phyloP scores from a whole-genome alignment of 208 protist genomes.

The Leptomonas seymouri region DNA sequence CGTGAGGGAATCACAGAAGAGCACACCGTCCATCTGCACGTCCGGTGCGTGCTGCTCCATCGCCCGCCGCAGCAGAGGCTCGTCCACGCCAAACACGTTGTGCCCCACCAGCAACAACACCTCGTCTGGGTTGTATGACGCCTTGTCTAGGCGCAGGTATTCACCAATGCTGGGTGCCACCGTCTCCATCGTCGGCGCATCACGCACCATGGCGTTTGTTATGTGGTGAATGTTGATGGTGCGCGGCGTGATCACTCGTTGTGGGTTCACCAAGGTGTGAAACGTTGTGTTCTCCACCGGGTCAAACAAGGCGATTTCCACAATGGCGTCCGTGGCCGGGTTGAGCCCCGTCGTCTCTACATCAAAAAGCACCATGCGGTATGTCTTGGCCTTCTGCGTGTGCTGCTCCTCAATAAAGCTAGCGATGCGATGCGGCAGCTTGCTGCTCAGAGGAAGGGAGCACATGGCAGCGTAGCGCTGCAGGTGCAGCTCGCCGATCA shows the following conservation, averaged over 20 bases:
- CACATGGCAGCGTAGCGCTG: conserved; percentile 75
- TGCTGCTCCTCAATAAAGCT: conserved; percentile 40
- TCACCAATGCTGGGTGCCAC: conserved; percentile 57
- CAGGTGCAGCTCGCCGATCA: conserved; percentile 67
- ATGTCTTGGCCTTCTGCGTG: conserved; percentile 25
- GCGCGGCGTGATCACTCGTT: conserved; percentile 57
- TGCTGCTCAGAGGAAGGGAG: conserved; percentile 26
- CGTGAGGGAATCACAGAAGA: conserved; percentile 84
- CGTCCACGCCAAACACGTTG: conserved; percentile 85
- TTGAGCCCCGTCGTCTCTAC: conserved; percentile 90
- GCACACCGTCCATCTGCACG: conserved; percentile 52
- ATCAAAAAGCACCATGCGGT: conserved; percentile 81
- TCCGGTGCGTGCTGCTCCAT: conserved; percentile 44
- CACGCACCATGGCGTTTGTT: conserved; percentile 68
- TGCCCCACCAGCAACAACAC: conserved; percentile 80
- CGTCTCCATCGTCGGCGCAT: conserved; percentile 56
- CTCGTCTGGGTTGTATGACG: conserved; percentile 49
- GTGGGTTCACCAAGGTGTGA: conserved; percentile 76
- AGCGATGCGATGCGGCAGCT: conserved; percentile 41
- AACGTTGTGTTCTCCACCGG: conserved; percentile 80
- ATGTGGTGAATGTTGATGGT: conserved; percentile 87
- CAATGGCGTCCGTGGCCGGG: conserved; percentile 71
- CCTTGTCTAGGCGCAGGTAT: conserved; percentile 68
- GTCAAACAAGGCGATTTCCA: conserved; percentile 87
- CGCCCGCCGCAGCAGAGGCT: conserved; percentile 82